A percentile compares a stretch with the other conserved stretches of the same genome.
phyloP scores from a whole-genome alignment of 2,329 filamentous ascomycete species.

The Cordyceps cicadae region DNA sequence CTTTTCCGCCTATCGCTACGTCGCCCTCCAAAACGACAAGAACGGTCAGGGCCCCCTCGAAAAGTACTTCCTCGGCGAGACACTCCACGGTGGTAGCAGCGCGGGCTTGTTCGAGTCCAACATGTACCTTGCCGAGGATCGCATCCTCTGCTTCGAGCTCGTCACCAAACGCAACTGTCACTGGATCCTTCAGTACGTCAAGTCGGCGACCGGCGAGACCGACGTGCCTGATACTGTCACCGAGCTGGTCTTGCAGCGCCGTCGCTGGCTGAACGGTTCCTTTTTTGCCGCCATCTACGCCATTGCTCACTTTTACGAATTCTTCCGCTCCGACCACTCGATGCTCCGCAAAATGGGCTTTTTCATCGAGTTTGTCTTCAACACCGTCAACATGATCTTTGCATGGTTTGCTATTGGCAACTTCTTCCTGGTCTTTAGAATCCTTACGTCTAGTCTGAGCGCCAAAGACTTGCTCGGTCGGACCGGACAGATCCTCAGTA shows the following conservation, averaged over 20 bases:
- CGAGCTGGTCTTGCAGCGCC: conserved; percentile 89
- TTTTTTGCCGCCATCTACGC: conserved; percentile 98
- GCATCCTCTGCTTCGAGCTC: conserved; percentile 97
- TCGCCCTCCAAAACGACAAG: conserved; percentile 94
- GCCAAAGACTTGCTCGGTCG: conserved; percentile 60
- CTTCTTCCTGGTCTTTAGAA: conserved; percentile 98
- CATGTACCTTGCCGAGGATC: conserved; percentile 98
- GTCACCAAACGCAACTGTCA: conserved; percentile 95
- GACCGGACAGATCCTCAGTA: conserved; percentile 69
- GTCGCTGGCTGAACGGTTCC: conserved; percentile 94
- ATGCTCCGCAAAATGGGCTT: conserved; percentile 82
- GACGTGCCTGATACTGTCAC: conserved; percentile 92
- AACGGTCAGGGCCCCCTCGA: conserved; percentile 85
- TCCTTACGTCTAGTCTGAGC: conserved; percentile 80
- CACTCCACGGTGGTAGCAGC: conserved; percentile 82
- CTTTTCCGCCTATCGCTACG: conserved; percentile 94
- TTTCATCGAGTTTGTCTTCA: conserved; percentile 87
- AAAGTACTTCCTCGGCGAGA: conserved; percentile 96
- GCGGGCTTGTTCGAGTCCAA: conserved; percentile 97
- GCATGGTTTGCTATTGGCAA: conserved; percentile 98
- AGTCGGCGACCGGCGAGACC: conserved; percentile 92
- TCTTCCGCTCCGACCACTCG: conserved; percentile 88
- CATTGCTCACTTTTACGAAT: conserved; percentile 89
- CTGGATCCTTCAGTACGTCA: conserved; percentile 97
- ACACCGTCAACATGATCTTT: conserved; percentile 94